A percentile compares a stretch with the other conserved stretches of the same genome.
Evolutionary conservation across 2,329 filamentous ascomycete species (phyloP).

Genomic region (Curvularia hawaiiensis): DNA sequence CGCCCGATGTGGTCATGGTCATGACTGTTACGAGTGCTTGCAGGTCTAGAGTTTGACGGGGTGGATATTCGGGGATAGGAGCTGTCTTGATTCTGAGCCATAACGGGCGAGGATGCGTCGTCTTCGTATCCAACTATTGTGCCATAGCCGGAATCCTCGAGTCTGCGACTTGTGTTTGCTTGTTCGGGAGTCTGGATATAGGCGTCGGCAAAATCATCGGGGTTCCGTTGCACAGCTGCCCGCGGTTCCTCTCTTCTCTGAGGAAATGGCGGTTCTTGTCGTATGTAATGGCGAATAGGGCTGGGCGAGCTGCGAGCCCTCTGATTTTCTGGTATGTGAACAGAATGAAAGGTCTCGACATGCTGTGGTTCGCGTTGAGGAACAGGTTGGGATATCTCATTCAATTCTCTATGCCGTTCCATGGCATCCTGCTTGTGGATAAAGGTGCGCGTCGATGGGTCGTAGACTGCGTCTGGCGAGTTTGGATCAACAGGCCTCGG

Average conservation of each 20-base stretch:
- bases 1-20: conserved; percentile 28
- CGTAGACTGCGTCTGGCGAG: conserved; percentile 44
- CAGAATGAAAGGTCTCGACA: conserved; percentile 19
- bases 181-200: conserved; percentile 36
- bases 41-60: conserved; percentile 12
- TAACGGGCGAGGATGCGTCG: conserved; percentile 24
- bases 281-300: conserved; percentile 23
- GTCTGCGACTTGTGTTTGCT: conserved; percentile 25
- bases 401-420: conserved; percentile 38
- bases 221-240: conserved; percentile 14
- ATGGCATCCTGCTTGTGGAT: conserved; percentile 46
- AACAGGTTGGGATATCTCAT: conserved; percentile 30
- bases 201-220: conserved; percentile 55
- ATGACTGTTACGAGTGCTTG: conserved; percentile 15
- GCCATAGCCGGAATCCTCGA: conserved; percentile 21
- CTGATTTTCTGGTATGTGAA: conserved; percentile 14
- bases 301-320: conserved; percentile 24
- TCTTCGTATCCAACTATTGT: conserved; percentile 13
- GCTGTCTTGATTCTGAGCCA: conserved; percentile 34
- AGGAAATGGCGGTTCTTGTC: conserved; percentile 17
- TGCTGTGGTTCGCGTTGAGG: conserved; percentile 32
- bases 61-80: conserved; percentile 31
- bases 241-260: conserved; percentile 17
- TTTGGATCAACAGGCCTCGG: conserved; percentile 43
- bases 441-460: conserved; percentile 45